phyloP scores from a whole-genome alignment of 129 eudicot species.

The Pittosporum tobira region DNA sequence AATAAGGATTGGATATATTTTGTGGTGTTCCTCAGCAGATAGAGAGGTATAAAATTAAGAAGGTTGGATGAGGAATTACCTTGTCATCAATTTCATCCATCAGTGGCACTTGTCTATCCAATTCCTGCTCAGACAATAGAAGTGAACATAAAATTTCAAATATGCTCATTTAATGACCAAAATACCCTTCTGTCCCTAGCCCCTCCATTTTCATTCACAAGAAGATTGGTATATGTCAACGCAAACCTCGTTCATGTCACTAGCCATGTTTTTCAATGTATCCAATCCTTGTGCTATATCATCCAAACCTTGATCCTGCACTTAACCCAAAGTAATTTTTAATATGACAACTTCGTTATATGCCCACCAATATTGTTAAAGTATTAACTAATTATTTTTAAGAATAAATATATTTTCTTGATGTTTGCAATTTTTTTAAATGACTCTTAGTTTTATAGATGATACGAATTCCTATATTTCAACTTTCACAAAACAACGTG shows the following conservation, averaged over 20 bases:
- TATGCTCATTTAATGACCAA: not conserved
- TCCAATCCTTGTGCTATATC: conserved; percentile 68
- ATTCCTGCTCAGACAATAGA: conserved; percentile 20
- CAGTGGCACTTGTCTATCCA: conserved; percentile 33
- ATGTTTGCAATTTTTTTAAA: too few species aligned
- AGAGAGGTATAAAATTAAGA: not conserved
- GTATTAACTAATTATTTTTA: too few species aligned
- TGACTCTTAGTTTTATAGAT: too few species aligned
- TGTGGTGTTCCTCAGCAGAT: not conserved
- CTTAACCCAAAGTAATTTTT: not conserved
- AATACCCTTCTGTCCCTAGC: not conserved
- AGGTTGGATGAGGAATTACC: conserved; percentile 13
- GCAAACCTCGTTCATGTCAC: conserved; percentile 43
- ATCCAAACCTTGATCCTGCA: conserved; percentile 72
- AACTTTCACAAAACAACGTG: not conserved
- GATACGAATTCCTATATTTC: not conserved
- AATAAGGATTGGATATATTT: too few species aligned
- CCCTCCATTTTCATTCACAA: not conserved
- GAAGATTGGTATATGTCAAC: not conserved
- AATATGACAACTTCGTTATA: not conserved
- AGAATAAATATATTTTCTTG: too few species aligned
- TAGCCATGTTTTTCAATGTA: conserved; percentile 61
- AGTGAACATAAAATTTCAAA: not conserved
- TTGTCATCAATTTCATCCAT: conserved; percentile 45
- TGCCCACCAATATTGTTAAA: too few species aligned